Percentiles rank a stretch among this genome's conserved stretches.
Conservation (phyloP, 2,329 filamentous ascomycete species). For the Pseudohalonectria lignicola region DNA sequence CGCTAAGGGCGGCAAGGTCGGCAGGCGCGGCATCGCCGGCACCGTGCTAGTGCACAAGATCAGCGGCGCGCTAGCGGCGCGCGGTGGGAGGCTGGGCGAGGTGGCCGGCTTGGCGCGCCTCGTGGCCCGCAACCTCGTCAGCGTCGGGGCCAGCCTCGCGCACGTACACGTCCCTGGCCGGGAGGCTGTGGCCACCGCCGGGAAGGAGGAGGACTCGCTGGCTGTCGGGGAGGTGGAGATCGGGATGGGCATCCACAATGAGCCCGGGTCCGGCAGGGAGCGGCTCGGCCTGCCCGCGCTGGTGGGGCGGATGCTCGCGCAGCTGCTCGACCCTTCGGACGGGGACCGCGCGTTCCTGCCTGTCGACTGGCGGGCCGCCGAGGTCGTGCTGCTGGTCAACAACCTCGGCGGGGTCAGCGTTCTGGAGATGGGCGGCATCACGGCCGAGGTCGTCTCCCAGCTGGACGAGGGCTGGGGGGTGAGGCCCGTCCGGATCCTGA, state of each 20-base stretch:
- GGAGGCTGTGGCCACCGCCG: constrained; percentile 32
- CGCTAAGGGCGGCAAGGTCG: constrained; percentile 78
- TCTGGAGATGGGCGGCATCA: constrained; percentile 62
- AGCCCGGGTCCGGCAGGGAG: constrained; percentile 44
- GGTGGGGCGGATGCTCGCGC: constrained; percentile 54
- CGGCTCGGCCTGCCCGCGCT: constrained; percentile 40
- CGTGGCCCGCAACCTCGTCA: constrained; percentile 66
- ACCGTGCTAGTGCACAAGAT: constrained; percentile 90
- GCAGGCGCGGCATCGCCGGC: constrained; percentile 79
- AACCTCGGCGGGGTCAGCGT: constrained; percentile 69
- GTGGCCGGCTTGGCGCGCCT: constrained; percentile 63
- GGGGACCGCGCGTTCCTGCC: constrained; percentile 60
- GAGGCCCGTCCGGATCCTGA: constrained; percentile 51
- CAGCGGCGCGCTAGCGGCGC: constrained; percentile 68
- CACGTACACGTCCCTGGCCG: constrained; percentile 92
- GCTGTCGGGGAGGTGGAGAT: constrained; percentile 47
- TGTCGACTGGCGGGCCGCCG: constrained; percentile 38
- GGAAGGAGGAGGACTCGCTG: constrained; percentile 41
- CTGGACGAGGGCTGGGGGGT: constrained; percentile 46
- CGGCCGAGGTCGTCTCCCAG: constrained; percentile 55
- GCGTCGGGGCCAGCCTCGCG: constrained; percentile 73
- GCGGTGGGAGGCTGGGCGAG: constrained; percentile 55
- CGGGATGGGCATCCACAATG: constrained; percentile 74
- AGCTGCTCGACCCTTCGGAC: constrained; percentile 56
- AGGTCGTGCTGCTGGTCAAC: constrained; percentile 62